These are phyloP conservation scores for Striga hermonthica DNA, from an alignment of 305 asterid species.

Conservation along the genomic window DNA sequence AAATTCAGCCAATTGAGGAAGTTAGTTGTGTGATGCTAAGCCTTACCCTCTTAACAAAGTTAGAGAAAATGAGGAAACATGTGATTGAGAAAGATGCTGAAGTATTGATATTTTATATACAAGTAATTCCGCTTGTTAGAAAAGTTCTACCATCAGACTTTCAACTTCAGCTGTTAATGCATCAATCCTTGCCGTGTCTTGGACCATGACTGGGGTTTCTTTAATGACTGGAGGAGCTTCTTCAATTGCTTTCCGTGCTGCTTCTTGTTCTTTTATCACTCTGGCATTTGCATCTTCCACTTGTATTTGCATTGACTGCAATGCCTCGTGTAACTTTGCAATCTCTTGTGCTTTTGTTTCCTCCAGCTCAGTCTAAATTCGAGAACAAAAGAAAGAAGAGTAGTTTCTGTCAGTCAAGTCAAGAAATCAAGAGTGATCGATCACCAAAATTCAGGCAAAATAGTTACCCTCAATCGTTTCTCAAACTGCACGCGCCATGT, in stretches of 20 bases:
- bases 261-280: slow-evolving; percentile 79
- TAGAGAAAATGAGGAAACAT: slow-evolving; percentile 8
- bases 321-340: slow-evolving; percentile 75
- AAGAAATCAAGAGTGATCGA: slow-evolving; percentile 18
- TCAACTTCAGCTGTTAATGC: slow-evolving; percentile 79
- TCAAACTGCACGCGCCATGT: slow-evolving; percentile 99
- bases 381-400: slow-evolving; percentile 33
- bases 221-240: slow-evolving; percentile 96
- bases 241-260: slow-evolving; percentile 89
- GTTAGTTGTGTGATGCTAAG: slow-evolving; percentile 19
- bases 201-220: slow-evolving; percentile 92
- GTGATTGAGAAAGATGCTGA: slow-evolving; percentile 22
- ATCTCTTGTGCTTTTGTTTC: slow-evolving; percentile 89
- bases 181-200: slow-evolving; percentile 81
- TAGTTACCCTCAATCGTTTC: slow-evolving; percentile 80
- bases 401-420: slow-evolving; percentile 25
- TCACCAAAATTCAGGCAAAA: slow-evolving; percentile 13
- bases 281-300: slow-evolving; percentile 90
- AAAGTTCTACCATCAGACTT: slow-evolving; percentile 61
- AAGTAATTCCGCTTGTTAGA: slow-evolving; percentile 17
- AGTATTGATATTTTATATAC: neutral
- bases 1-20: slow-evolving; percentile 18
- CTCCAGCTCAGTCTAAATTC: slow-evolving; percentile 80
- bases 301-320: slow-evolving; percentile 70
- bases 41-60: slow-evolving; percentile 12